A percentile compares a stretch with the other conserved stretches of the same genome.
Conservation (phyloP, 768 basidiomycete genomes). For the Hygrophoropsis aurantiaca region DNA sequence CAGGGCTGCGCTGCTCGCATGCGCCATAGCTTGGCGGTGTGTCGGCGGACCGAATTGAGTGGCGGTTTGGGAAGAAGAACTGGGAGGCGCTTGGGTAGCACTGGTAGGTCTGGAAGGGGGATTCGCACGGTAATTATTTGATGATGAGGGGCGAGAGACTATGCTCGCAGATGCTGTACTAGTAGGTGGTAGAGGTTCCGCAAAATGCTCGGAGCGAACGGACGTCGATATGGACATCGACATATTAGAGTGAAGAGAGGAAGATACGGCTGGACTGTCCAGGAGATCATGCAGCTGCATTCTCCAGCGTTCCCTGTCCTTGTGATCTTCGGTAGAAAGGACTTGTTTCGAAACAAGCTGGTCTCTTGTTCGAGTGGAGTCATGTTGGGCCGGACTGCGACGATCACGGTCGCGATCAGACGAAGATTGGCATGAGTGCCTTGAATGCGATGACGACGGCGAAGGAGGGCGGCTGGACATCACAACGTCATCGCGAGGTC, state of each 20-base stretch:
- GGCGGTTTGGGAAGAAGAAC: constrained; percentile 16
- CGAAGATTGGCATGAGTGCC: constrained; percentile 20
- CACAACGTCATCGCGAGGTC: constrained; percentile 26
- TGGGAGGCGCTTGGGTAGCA: constrained; percentile 12
- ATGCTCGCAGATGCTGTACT: constrained; percentile 10
- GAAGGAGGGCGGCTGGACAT: constrained; percentile 29
- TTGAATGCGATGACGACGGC: too few species aligned
- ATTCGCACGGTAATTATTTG: constrained; percentile 3
- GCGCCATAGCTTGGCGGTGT: constrained; percentile 35
- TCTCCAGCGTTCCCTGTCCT: constrained; percentile 24
- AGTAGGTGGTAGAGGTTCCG: constrained; percentile 19
- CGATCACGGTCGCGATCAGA: constrained; percentile 21
- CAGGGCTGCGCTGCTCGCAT: constrained; percentile 54
- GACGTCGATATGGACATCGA: constrained; percentile 15
- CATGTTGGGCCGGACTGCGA: constrained; percentile 2
- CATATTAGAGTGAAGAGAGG: constrained; percentile 46
- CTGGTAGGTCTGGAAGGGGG: constrained; percentile 3
- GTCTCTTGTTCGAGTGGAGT: constrained; percentile 22
- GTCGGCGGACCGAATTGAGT: constrained; percentile 11
- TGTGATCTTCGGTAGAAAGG: constrained; percentile 27
- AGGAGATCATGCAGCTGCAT: constrained; percentile 49
- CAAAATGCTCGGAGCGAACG: constrained; percentile 19
- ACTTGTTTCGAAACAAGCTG: constrained; percentile 19
- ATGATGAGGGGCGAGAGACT: constrained; percentile 22
- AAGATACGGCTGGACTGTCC: constrained; percentile 38